These are phyloP conservation scores for Digitaria exilis DNA, from an alignment of 202 grass and related monocot genomes.

Conservation along the genomic window DNA sequence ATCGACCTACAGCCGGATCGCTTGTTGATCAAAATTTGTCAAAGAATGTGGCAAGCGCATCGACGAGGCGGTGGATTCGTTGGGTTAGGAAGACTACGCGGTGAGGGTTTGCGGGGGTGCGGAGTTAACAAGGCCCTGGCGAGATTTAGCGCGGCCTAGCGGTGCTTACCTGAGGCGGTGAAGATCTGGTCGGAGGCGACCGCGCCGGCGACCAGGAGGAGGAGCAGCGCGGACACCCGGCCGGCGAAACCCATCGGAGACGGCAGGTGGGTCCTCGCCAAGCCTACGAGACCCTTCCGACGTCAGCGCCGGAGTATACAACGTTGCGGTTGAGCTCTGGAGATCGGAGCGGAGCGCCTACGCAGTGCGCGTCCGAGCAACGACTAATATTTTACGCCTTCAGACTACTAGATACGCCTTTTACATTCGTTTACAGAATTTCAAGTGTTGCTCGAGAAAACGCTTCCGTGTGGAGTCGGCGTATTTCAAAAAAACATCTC, in stretches of 20 bases:
- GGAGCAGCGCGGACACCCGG: background rate
- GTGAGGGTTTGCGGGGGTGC: background rate
- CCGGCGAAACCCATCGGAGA: slow-evolving; percentile 45
- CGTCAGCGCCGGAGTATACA: background rate
- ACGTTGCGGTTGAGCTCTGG: background rate
- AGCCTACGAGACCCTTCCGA: background rate
- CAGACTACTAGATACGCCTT: background rate
- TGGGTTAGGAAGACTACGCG: background rate
- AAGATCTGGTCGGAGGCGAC: slow-evolving; percentile 50
- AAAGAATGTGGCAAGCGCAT: background rate
- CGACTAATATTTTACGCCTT: background rate
- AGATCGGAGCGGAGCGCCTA: background rate
- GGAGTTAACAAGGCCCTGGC: background rate
- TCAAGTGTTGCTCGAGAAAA: background rate
- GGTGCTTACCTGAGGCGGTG: slow-evolving; percentile 44
- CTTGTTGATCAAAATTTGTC: background rate
- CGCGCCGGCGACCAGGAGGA: slow-evolving; percentile 21
- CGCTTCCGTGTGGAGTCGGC: background rate
- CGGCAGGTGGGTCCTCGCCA: background rate
- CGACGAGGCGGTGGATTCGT: background rate
- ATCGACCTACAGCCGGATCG: background rate
- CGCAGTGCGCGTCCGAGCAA: background rate
- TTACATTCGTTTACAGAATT: background rate
- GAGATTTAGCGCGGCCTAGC: background rate
- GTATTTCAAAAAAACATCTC: too few relatives aligned